phyloP scores from a whole-genome alignment of 305 asterid species.

The Vinca major region DNA sequence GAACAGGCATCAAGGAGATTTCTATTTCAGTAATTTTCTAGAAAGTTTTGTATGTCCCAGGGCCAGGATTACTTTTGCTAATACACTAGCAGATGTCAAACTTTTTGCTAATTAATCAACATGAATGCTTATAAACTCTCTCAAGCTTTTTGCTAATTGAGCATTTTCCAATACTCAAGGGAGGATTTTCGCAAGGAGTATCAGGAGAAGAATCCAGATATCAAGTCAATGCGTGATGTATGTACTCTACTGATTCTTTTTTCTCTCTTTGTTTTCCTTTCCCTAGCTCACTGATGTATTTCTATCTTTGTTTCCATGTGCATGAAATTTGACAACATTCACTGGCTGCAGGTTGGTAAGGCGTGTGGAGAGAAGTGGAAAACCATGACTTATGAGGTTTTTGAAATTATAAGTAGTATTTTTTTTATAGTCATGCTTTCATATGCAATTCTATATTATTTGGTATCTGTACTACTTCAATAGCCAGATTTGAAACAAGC shows the following conservation, averaged over 20 bases:
- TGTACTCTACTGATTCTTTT: slow-evolving; percentile 15
- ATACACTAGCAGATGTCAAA: too few species aligned
- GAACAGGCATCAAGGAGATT: too few species aligned
- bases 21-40: too few species aligned
- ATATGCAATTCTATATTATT: too few species aligned
- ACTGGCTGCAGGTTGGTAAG: slow-evolving; percentile 66
- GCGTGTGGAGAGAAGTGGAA: slow-evolving; percentile 96
- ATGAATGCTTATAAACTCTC: background rate
- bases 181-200: slow-evolving; percentile 95
- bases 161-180: slow-evolving; percentile 33
- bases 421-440: background rate
- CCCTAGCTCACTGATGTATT: slow-evolving; percentile 13
- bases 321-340: slow-evolving; percentile 1
- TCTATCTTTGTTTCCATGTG: slow-evolving; percentile 1
- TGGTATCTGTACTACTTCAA: background rate
- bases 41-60: too few species aligned
- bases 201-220: slow-evolving; percentile 70
- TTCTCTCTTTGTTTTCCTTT: slow-evolving; percentile 4
- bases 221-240: slow-evolving; percentile 91
- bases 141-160: slow-evolving; percentile 6
- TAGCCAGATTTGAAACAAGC: background rate
- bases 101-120: background rate
- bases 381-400: slow-evolving; percentile 82
- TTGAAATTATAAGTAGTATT: slow-evolving; percentile 1
- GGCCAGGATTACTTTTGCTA: too few species aligned